Conservation (phyloP, 257 asterid species). For the Solanum medicagineum region DNA sequence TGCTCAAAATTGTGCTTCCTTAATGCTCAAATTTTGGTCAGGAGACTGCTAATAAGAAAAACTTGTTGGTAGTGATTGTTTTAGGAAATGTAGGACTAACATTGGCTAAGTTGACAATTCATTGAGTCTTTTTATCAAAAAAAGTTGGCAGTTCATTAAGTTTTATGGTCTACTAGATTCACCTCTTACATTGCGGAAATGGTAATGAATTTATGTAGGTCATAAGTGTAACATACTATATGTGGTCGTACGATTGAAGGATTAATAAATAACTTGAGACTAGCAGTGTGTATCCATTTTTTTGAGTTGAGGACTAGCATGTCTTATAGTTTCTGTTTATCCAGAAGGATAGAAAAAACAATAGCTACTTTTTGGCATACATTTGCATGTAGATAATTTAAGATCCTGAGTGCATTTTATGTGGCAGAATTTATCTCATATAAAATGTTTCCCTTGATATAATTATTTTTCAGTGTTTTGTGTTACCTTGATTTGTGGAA, state of each 20-base stretch:
- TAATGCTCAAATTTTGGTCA: not conserved
- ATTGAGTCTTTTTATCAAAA: conserved; percentile 30
- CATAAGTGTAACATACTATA: not conserved
- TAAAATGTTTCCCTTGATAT: too few relatives aligned
- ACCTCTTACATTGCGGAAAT: not conserved
- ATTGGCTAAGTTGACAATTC: not conserved
- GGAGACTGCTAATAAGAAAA: not conserved
- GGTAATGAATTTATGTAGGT: not conserved
- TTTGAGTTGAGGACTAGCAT: not conserved
- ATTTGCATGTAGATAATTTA: not conserved
- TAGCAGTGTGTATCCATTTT: not conserved
- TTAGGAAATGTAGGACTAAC: not conserved
- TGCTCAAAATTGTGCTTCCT: not conserved
- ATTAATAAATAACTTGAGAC: not conserved
- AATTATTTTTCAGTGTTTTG: too few relatives aligned
- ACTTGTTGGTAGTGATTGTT: not conserved
- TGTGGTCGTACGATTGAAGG: not conserved
- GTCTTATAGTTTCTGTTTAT: not conserved
- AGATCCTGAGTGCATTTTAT: not conserved
- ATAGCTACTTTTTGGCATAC: not conserved
- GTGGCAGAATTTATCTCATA: not conserved
- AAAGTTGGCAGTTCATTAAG: not conserved
- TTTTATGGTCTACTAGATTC: not conserved
- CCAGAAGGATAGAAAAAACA: not conserved
- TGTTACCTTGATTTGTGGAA: too few relatives aligned